These are phyloP conservation scores for Ascochyta viciae-villosae DNA, from an alignment of 2,329 filamentous ascomycete species.

Conservation along the genomic window DNA sequence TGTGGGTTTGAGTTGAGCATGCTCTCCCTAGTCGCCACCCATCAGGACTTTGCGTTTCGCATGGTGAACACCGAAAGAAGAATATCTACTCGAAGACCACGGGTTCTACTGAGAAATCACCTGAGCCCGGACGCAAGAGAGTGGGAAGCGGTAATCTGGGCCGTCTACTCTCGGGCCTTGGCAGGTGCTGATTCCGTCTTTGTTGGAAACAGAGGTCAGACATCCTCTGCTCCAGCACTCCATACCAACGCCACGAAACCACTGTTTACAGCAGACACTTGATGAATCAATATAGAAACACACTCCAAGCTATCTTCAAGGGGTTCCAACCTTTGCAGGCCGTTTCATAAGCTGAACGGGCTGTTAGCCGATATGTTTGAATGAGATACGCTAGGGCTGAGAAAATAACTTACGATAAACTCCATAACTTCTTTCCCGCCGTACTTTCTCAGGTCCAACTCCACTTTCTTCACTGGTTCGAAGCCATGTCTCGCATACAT, in stretches of 20 bases:
- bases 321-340: slow-evolving; percentile 13
- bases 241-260: background rate
- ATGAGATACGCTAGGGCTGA: background rate
- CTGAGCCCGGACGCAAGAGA: too few species aligned
- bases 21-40: too few species aligned
- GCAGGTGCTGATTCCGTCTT: background rate
- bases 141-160: background rate
- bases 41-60: too few species aligned
- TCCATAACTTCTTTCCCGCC: slow-evolving; percentile 35
- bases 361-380: background rate
- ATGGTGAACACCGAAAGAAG: too few species aligned
- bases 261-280: background rate
- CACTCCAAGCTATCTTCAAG: background rate
- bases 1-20: too few species aligned
- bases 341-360: slow-evolving; percentile 23
- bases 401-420: slow-evolving; percentile 37
- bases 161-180: background rate
- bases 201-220: background rate
- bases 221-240: background rate
- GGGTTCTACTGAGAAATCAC: too few species aligned
- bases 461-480: slow-evolving; percentile 30
- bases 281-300: background rate
- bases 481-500: slow-evolving; percentile 46
- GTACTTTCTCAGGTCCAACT: slow-evolving; percentile 41
- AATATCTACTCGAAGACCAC: too few species aligned